Conservation (phyloP, 371 early-diverging fungal species). For the Mortierella sp. region DNA sequence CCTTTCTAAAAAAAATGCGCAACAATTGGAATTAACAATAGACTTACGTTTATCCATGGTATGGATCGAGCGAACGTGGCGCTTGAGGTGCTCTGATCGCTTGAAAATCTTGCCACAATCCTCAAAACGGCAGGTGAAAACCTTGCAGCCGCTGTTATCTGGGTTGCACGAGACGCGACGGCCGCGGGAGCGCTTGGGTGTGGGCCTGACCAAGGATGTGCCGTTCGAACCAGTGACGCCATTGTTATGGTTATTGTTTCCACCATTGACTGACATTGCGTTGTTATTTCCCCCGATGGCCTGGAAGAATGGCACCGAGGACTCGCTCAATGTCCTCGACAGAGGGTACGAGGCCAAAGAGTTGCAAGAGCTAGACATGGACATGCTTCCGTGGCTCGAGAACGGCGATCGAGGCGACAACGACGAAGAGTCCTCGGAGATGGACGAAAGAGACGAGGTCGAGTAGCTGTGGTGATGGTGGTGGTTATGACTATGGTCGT, state of each 20-base stretch:
- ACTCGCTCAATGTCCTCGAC: constrained; percentile 51
- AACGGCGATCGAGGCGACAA: constrained; percentile 51
- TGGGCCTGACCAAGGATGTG: constrained; percentile 47
- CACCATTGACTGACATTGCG: constrained; percentile 10
- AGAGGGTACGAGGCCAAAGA: constrained; percentile 45
- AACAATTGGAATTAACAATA: not conserved
- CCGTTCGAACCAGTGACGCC: constrained; percentile 18
- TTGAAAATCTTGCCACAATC: constrained; percentile 86
- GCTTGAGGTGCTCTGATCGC: constrained; percentile 86
- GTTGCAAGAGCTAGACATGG: constrained; percentile 31
- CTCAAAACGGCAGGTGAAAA: constrained; percentile 66
- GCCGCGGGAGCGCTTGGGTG: constrained; percentile 67
- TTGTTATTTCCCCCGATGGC: constrained; percentile 7
- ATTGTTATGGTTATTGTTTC: not conserved
- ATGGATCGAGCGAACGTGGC: constrained; percentile 80
- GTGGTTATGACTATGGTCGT: constrained; percentile 18
- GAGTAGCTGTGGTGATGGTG: constrained; percentile 43
- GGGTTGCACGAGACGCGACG: constrained; percentile 71
- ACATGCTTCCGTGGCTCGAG: constrained; percentile 31
- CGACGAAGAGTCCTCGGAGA: constrained; percentile 14
- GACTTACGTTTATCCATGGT: constrained; percentile 71
- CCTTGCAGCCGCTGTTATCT: constrained; percentile 61
- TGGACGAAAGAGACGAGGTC: constrained; percentile 29
- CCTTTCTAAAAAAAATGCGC: not conserved
- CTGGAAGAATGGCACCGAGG: constrained; percentile 40